Conservation (phyloP, 768 basidiomycete genomes). For the Amanita muscaria region DNA sequence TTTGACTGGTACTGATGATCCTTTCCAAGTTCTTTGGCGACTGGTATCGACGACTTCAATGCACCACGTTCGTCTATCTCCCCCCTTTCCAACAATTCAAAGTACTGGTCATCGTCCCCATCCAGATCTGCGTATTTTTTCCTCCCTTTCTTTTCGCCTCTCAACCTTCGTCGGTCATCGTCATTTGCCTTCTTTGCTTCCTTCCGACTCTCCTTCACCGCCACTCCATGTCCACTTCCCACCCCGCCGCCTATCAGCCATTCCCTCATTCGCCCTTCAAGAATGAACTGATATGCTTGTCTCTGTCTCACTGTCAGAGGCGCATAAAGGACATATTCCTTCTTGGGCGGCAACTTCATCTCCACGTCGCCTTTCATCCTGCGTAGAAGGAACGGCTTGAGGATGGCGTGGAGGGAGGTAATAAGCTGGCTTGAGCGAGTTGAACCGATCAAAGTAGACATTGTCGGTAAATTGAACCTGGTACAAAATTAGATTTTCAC, state of each 20-base stretch:
- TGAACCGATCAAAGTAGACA: constrained; percentile 46
- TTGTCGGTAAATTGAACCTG: constrained; percentile 67
- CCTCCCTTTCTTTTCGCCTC: constrained; percentile 21
- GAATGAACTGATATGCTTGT: constrained; percentile 75
- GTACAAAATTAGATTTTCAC: not conserved
- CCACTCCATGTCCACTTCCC: constrained; percentile 6
- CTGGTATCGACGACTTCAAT: not conserved
- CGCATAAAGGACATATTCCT: constrained; percentile 91
- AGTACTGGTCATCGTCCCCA: constrained; percentile 59
- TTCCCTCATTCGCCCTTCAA: constrained; percentile 60
- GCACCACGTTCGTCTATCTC: constrained; percentile 30
- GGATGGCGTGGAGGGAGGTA: constrained; percentile 74
- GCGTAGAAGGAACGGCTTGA: constrained; percentile 91
- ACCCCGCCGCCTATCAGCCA: constrained; percentile 40
- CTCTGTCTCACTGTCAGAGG: constrained; percentile 77
- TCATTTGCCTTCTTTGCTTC: constrained; percentile 12
- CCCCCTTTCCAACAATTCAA: constrained; percentile 47
- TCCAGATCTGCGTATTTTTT: constrained; percentile 45
- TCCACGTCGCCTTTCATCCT: constrained; percentile 87
- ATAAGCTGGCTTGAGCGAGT: constrained; percentile 62
- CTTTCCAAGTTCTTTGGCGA: constrained; percentile 20
- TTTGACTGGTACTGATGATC: constrained; percentile 42
- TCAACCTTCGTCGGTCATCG: constrained; percentile 23
- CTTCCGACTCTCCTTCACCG: constrained; percentile 12
- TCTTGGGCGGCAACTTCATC: constrained; percentile 76